These are phyloP conservation scores for Platismatia glauca DNA, from an alignment of 495 filamentous ascomycete species.

Conservation along the genomic window DNA sequence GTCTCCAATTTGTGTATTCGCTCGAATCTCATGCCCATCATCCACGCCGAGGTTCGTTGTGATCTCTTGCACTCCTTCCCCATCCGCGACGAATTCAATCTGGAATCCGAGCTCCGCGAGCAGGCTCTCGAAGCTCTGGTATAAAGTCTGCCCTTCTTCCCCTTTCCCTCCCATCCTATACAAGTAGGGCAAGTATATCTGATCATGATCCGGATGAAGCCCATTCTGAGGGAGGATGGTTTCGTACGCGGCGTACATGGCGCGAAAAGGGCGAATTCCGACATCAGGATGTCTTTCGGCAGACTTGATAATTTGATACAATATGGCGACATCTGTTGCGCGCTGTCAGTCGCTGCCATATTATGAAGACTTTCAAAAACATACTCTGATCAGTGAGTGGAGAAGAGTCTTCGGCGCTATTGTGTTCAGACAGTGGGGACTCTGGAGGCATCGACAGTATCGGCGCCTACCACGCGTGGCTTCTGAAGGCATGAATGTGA, in stretches of 20 bases:
- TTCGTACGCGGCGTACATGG: conserved; percentile 74
- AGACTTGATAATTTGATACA: conserved; percentile 65
- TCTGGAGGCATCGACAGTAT: conserved; percentile 52
- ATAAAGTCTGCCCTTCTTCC: conserved; percentile 40
- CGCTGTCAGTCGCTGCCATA: conserved; percentile 18
- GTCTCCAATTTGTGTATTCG: conserved; percentile 22
- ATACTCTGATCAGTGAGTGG: conserved; percentile 58
- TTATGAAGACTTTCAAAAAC: conserved; percentile 8
- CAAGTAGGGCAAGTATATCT: conserved; percentile 65
- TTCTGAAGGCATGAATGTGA: conserved; percentile 45
- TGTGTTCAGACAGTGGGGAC: conserved; percentile 37
- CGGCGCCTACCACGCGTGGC: conserved; percentile 43
- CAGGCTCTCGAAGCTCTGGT: conserved; percentile 56
- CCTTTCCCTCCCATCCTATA: conserved; percentile 65
- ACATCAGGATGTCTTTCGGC: conserved; percentile 59
- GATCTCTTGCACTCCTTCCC: conserved; percentile 30
- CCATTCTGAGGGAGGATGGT: conserved; percentile 57
- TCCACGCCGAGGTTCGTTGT: conserved; percentile 13
- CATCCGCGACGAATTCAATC: conserved; percentile 48
- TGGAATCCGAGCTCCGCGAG: conserved; percentile 59
- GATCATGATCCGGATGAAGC: conserved; percentile 60
- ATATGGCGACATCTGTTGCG: conserved; percentile 60
- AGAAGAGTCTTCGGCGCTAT: conserved; percentile 41
- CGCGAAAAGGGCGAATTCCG: conserved; percentile 60
- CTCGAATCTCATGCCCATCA: conserved; percentile 15